Evolutionary conservation across 768 basidiomycete species (phyloP).

Genomic region (Phaeotremella fagi): DNA sequence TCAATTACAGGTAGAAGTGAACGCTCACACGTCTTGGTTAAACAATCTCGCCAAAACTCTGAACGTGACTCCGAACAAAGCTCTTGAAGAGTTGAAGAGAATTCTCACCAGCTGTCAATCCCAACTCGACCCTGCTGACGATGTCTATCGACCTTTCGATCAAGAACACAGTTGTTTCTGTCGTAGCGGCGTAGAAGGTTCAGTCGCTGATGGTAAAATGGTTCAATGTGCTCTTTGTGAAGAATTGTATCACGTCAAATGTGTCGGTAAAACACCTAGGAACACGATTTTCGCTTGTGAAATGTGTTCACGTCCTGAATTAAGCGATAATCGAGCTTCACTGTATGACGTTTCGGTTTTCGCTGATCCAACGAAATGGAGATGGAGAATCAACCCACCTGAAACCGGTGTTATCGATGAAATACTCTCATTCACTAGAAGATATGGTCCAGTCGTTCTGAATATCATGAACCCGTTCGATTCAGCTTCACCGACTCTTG

Average conservation of each 20-base stretch:
- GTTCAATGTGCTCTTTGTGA: constrained; percentile 35
- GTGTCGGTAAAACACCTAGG: constrained; percentile 27
- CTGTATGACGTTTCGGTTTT: constrained; percentile 23
- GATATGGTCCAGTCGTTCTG: constrained; percentile 18
- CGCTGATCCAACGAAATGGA: constrained; percentile 24
- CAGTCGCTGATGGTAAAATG: constrained; percentile 18
- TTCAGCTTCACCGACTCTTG: constrained; percentile 3
- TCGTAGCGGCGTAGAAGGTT: constrained; percentile 16
- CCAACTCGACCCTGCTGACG: constrained; percentile 35
- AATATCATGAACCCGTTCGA: constrained; percentile 12
- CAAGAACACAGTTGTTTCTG: constrained; percentile 41
- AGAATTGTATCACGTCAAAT: constrained; percentile 43
- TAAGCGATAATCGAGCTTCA: constrained; percentile 21
- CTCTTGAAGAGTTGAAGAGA: constrained; percentile 11
- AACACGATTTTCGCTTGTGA: constrained; percentile 17
- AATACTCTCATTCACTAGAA: constrained; percentile 20
- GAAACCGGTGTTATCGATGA: constrained; percentile 22
- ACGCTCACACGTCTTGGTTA: constrained; percentile 37
- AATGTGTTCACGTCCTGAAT: constrained; percentile 19
- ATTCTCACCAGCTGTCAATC: constrained; percentile 15
- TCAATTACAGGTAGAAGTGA: constrained; percentile 33
- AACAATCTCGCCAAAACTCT: constrained; percentile 16
- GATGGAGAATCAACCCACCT: constrained; percentile 28
- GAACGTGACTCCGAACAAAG: constrained; percentile 8
- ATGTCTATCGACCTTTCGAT: neutral